Evolutionary conservation across 148 eudicot species (phyloP), one percentile per base, ranked within the genome.

Genomic region (Spergularia marina): DNA sequence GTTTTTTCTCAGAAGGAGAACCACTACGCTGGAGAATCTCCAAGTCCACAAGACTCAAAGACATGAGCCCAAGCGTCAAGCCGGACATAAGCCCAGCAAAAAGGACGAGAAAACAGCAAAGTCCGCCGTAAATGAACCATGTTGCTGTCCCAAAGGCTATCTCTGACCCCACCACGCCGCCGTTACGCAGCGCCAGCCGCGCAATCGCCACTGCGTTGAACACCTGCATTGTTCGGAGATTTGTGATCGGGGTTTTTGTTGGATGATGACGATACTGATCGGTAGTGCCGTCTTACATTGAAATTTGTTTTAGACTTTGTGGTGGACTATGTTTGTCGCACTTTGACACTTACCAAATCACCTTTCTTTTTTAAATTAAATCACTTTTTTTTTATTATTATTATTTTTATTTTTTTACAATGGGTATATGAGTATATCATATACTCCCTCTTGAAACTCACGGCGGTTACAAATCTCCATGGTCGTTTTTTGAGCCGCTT

Each of bases 31-130:
- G 87, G 57, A 94, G 94, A 77, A 94, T 91, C 88, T 94, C 98
- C 58, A 94, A 87, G 62, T 94, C 98, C 72, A 94, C 98, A 61
- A 88, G 97, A 79, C 93, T 87, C 18, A 94, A 73, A 6, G 98
- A 94, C 98, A 94, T 94, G 77, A 94, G 83, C 8, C 98, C 98
- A 23, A 94, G 82, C 8, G 98, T 94, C 18, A 94, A 80, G 41
- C 98, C 98, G 14, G 98, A 94, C 98, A 94, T 94, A 0, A 91
- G 80, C 12, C 98, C 98, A 17, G 98, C 98, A 81, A 94, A 94
- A 0, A 91, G 68, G 1, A 94, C 95, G 0, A 94, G 83, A 2
- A 88, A 63, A 56, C 83, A 78, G 10, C 89, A 94, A 25, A 91
- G 49, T 2, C 92, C 97, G 14, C 77, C 91, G 74, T 94, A 94